Evolutionary conservation across 257 asterid species (phyloP).

Genomic region (Knoxia roxburghii): DNA sequence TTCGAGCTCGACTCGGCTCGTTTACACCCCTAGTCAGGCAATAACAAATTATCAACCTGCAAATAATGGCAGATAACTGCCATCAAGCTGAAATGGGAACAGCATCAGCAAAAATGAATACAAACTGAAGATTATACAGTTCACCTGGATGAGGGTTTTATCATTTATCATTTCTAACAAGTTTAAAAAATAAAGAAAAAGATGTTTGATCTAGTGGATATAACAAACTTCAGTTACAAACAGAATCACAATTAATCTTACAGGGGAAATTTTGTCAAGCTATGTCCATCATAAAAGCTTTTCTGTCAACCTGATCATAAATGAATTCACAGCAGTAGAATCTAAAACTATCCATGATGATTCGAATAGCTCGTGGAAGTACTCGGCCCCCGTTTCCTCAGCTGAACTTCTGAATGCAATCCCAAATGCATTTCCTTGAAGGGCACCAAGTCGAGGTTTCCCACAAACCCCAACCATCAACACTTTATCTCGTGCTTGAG

Average conservation of each 20-base stretch:
- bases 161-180: constrained; percentile 7
- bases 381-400: constrained; percentile 87
- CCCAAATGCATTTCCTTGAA: constrained; percentile 92
- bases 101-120: too few species aligned
- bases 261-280: constrained; percentile 15
- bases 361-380: constrained; percentile 93
- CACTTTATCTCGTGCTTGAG: constrained; percentile 51
- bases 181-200: constrained; percentile 6
- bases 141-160: background rate
- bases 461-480: constrained; percentile 91
- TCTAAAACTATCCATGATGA: constrained; percentile 95
- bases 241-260: constrained; percentile 26
- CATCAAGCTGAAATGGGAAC: too few species aligned
- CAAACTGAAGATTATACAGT: constrained; percentile 1
- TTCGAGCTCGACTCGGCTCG: too few species aligned
- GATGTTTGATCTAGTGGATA: constrained; percentile 8
- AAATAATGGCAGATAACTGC: too few species aligned
- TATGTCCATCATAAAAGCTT: constrained; percentile 51
- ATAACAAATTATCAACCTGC: too few species aligned
- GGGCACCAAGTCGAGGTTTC: constrained; percentile 90
- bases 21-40: too few species aligned
- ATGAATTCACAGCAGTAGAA: constrained; percentile 71
- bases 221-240: constrained; percentile 25
- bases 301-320: constrained; percentile 91
- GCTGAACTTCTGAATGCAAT: constrained; percentile 88